Percentiles rank a stretch among this genome's conserved stretches.
phyloP scores from a whole-genome alignment of 2,329 filamentous ascomycete genomes.

The Aspergillus floridensis region DNA sequence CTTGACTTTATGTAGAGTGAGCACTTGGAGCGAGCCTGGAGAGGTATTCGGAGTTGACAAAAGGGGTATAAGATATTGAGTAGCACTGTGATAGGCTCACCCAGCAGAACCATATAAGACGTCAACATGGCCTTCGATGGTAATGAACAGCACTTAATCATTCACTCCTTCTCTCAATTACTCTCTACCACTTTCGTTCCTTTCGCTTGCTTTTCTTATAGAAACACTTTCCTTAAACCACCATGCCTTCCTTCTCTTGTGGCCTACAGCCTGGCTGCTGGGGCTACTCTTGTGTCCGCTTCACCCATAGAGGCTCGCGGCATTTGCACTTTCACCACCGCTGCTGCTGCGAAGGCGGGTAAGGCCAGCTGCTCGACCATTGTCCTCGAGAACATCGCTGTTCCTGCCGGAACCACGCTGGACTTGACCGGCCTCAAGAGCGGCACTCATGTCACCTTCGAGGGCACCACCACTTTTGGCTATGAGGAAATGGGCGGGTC shows the following conservation, averaged over 20 bases:
- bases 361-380: conserved; percentile 44
- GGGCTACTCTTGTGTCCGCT: not conserved
- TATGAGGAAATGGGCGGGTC: conserved; percentile 36
- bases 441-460: conserved; percentile 44
- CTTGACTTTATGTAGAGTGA: not conserved
- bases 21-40: not conserved
- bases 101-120: not conserved
- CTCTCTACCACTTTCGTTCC: not conserved
- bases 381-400: conserved; percentile 40
- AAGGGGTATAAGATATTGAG: not conserved
- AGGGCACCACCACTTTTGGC: conserved; percentile 40
- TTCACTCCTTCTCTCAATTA: not conserved
- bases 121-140: not conserved
- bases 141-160: not conserved
- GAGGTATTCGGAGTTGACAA: not conserved
- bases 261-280: not conserved
- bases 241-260: not conserved
- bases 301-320: not conserved
- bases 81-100: not conserved
- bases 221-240: not conserved
- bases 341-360: conserved; percentile 21
- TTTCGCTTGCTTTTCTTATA: not conserved
- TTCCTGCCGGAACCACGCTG: conserved; percentile 39
- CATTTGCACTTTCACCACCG: not conserved
- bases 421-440: conserved; percentile 41